These are phyloP conservation scores for Hondaea fermentalgiana DNA, from an alignment of 108 stramenopile genomes.

Conservation along the genomic window DNA sequence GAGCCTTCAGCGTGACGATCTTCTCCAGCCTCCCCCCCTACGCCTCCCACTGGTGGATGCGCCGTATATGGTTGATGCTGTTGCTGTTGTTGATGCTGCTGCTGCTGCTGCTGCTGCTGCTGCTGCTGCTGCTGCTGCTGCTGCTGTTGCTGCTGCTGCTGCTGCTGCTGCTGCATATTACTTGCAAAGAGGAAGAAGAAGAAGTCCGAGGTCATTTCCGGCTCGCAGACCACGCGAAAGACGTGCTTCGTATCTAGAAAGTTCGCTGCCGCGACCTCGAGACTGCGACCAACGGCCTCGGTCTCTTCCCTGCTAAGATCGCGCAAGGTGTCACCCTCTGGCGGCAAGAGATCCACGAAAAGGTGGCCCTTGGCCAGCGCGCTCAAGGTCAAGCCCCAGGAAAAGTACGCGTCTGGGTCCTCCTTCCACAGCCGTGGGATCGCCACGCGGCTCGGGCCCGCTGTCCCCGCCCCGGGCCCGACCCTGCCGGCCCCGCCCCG, in stretches of 20 bases:
- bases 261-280: neutral
- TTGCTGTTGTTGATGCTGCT: neutral
- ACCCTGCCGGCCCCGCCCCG: neutral
- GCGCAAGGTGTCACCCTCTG: neutral
- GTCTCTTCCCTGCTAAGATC: neutral
- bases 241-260: neutral
- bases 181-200: slow-evolving; percentile 2
- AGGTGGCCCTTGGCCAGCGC: neutral
- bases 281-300: neutral
- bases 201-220: neutral
- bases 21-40: too few relatives aligned
- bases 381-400: neutral
- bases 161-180: neutral
- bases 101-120: neutral
- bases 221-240: neutral
- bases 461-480: neutral
- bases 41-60: too few relatives aligned
- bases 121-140: neutral
- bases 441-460: neutral
- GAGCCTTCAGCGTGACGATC: too few relatives aligned
- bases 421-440: neutral
- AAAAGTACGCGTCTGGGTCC: neutral
- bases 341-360: neutral
- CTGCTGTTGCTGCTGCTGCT: neutral
- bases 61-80: neutral